These are phyloP conservation scores for Cercophora newfieldiana DNA, from an alignment of 495 filamentous ascomycete genomes.

Conservation along the genomic window DNA sequence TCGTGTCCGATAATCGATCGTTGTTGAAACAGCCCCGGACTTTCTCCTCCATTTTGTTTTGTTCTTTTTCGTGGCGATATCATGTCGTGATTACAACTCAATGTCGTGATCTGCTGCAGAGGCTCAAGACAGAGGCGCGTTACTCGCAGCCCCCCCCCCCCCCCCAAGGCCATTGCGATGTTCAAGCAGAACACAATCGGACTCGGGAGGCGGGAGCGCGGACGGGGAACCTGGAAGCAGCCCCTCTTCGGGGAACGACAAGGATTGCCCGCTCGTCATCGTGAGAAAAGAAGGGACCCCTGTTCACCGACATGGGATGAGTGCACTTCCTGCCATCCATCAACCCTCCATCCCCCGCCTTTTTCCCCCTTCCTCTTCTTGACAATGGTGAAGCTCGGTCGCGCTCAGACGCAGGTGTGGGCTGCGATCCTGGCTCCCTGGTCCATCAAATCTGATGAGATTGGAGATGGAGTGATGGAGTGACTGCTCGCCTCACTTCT, in stretches of 20 bases:
- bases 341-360: slow-evolving; percentile 11
- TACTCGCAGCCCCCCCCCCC: neutral
- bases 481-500: neutral
- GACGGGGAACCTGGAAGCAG: neutral
- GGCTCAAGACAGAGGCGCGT: neutral
- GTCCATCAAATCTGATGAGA: slow-evolving; percentile 9
- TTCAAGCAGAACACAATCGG: neutral
- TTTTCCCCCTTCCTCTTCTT: neutral
- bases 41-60: too few species aligned
- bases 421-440: neutral
- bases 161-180: too few species aligned
- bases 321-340: neutral
- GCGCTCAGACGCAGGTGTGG: slow-evolving; percentile 7
- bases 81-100: neutral
- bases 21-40: too few species aligned
- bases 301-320: slow-evolving; percentile 8
- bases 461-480: neutral
- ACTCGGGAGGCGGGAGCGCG: neutral
- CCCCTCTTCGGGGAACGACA: neutral
- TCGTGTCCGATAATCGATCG: neutral
- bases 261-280: neutral
- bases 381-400: neutral
- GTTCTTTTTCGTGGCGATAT: neutral
- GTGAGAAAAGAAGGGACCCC: neutral
- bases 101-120: neutral